A percentile compares a stretch with the other conserved stretches of the same genome.
Conservation (phyloP, 73 alveolate genomes). For the Loxodes magnus region DNA sequence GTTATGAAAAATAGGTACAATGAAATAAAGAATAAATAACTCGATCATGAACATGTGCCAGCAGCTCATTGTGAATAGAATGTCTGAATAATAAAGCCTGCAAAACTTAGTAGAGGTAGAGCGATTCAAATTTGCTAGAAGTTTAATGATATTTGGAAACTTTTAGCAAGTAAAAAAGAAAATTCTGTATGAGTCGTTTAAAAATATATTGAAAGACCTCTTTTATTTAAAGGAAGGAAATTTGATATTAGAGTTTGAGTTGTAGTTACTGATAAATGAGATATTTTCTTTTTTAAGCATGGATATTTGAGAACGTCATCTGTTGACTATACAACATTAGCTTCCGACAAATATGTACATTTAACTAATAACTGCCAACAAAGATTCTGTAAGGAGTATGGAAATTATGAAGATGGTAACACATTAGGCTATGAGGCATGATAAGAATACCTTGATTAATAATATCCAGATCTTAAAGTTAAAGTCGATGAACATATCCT, state of each 20-base stretch:
- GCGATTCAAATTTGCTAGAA: constrained; percentile 78
- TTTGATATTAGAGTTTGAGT: constrained; percentile 93
- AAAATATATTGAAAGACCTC: constrained; percentile 82
- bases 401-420: constrained; percentile 80
- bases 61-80: constrained; percentile 65
- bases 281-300: constrained; percentile 50
- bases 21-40: constrained; percentile 35
- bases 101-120: constrained; percentile 72
- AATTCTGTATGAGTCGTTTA: constrained; percentile 57
- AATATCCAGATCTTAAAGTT: constrained; percentile 38
- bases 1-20: constrained; percentile 21
- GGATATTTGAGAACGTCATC: constrained; percentile 75
- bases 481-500: constrained; percentile 60
- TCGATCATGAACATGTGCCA: constrained; percentile 35
- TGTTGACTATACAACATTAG: constrained; percentile 37
- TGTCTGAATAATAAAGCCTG: constrained; percentile 85
- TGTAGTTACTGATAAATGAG: constrained; percentile 43
- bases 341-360: constrained; percentile 64
- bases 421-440: constrained; percentile 52
- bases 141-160: constrained; percentile 52
- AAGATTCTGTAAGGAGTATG: constrained; percentile 58
- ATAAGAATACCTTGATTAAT: constrained; percentile 52
- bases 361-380: constrained; percentile 77
- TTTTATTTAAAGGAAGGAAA: constrained; percentile 73
- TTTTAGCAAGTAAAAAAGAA: constrained; percentile 20